A percentile compares a stretch with the other conserved stretches of the same genome.
Conservation (phyloP, 2,329 filamentous ascomycete genomes). For the Trichoderma arundinaceum region DNA sequence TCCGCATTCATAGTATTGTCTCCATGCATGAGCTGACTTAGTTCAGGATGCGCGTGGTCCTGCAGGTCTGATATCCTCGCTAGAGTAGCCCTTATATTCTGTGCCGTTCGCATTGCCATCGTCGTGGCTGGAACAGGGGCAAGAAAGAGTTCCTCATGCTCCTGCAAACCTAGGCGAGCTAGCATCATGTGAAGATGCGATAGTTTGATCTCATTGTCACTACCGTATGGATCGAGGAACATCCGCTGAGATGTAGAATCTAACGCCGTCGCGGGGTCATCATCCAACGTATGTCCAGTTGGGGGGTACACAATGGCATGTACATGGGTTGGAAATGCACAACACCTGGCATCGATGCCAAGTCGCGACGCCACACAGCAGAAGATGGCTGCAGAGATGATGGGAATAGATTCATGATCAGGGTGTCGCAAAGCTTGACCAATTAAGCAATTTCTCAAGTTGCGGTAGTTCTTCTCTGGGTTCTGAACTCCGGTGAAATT, state of each 20-base stretch:
- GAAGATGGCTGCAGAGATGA: slow-evolving; percentile 87
- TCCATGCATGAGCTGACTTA: slow-evolving; percentile 46
- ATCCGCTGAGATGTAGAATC: slow-evolving; percentile 58
- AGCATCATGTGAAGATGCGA: slow-evolving; percentile 65
- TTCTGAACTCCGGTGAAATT: slow-evolving; percentile 74
- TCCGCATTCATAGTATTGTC: slow-evolving; percentile 53
- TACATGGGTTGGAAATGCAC: slow-evolving; percentile 83
- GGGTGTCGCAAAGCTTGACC: slow-evolving; percentile 76
- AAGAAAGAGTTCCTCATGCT: slow-evolving; percentile 59
- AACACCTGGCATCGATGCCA: slow-evolving; percentile 77
- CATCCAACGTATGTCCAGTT: slow-evolving; percentile 65
- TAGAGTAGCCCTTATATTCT: slow-evolving; percentile 79
- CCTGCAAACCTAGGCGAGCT: slow-evolving; percentile 53
- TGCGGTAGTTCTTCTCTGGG: slow-evolving; percentile 71
- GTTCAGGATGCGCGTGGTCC: slow-evolving; percentile 38
- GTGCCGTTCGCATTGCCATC: slow-evolving; percentile 72
- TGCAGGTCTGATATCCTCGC: slow-evolving; percentile 41
- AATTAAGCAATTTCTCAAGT: slow-evolving; percentile 85
- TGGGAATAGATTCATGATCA: slow-evolving; percentile 78
- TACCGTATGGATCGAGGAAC: slow-evolving; percentile 84
- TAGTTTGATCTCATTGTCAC: slow-evolving; percentile 68
- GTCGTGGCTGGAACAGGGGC: slow-evolving; percentile 67
- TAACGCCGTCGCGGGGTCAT: slow-evolving; percentile 39
- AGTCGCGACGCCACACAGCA: slow-evolving; percentile 77
- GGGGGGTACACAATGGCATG: slow-evolving; percentile 76